phyloP scores from a whole-genome alignment of 257 asterid species.

The Salvia rosmarinus region DNA sequence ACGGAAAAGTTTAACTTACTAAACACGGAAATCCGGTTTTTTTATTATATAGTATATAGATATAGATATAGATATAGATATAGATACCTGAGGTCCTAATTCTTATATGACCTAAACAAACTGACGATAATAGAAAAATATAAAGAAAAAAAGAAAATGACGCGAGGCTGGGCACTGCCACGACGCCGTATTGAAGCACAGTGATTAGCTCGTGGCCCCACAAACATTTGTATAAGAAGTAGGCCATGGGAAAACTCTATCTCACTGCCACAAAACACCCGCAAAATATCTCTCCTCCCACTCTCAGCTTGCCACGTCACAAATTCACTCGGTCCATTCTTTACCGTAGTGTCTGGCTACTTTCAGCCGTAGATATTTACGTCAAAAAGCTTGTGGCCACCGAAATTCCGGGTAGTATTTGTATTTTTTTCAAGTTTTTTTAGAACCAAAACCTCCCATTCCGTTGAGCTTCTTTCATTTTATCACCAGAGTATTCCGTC shows the following conservation, averaged over 20 bases:
- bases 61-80: too few relatives aligned
- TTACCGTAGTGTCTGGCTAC: conserved; percentile 10
- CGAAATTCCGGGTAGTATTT: conserved; percentile 40
- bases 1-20: too few relatives aligned
- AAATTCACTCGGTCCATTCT: conserved; percentile 11
- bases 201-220: too few relatives aligned
- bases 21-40: too few relatives aligned
- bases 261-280: conserved; percentile 27
- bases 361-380: conserved; percentile 34
- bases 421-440: conserved; percentile 24
- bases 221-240: too few relatives aligned
- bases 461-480: conserved; percentile 19
- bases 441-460: conserved; percentile 11
- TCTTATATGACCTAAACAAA: too few relatives aligned
- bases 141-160: too few relatives aligned
- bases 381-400: conserved; percentile 43
- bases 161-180: too few relatives aligned
- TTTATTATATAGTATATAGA: too few relatives aligned
- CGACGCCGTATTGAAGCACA: too few relatives aligned
- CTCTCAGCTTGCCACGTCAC: conserved; percentile 40
- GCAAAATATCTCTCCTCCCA: conserved; percentile 43
- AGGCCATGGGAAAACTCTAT: conserved; percentile 28
- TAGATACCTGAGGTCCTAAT: too few relatives aligned
- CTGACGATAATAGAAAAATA: too few relatives aligned
- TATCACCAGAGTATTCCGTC: conserved; percentile 39